Percentiles rank a stretch among this genome's conserved stretches.
Conservation (phyloP, 164 flowering plant species). For the Houttuynia cordata region DNA sequence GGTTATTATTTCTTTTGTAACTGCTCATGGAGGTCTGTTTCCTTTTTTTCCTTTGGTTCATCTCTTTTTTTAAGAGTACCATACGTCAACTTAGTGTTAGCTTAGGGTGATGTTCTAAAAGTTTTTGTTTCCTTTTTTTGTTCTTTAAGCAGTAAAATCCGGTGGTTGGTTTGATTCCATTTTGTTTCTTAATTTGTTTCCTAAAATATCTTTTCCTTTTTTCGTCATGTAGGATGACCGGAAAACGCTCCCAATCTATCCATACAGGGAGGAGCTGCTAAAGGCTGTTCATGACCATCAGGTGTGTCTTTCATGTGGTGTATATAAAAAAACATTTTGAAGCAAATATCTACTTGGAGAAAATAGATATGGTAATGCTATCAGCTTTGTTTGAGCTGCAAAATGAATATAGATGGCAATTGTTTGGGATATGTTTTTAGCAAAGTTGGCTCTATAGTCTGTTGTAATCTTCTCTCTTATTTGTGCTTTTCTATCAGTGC, state of each 20-base stretch:
- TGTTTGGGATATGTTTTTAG: no score
- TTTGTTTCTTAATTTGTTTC: no score
- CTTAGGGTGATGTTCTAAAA: no score
- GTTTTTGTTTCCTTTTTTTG: no score
- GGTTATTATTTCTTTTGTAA: neutral
- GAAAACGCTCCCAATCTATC: constrained; percentile 74
- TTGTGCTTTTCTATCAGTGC: neutral
- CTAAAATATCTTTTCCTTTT: neutral
- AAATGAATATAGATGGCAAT: neutral
- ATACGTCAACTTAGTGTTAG: no score
- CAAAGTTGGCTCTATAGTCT: no score
- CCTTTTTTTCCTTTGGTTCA: no score
- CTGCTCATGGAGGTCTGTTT: neutral
- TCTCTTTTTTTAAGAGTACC: no score
- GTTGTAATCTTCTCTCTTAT: neutral
- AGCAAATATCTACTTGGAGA: no score
- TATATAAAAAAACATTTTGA: no score
- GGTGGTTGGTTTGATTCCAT: no score
- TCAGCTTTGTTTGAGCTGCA: neutral
- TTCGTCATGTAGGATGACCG: constrained; percentile 55
- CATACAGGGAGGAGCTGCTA: constrained; percentile 68
- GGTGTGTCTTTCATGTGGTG: constrained; percentile 21
- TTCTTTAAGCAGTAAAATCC: no score
- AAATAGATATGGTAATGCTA: neutral
- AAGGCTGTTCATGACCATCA: constrained; percentile 72